Base-by-base conservation (phyloP, 257 asterid genomes). In the Orobanche coerulescens region DNA sequence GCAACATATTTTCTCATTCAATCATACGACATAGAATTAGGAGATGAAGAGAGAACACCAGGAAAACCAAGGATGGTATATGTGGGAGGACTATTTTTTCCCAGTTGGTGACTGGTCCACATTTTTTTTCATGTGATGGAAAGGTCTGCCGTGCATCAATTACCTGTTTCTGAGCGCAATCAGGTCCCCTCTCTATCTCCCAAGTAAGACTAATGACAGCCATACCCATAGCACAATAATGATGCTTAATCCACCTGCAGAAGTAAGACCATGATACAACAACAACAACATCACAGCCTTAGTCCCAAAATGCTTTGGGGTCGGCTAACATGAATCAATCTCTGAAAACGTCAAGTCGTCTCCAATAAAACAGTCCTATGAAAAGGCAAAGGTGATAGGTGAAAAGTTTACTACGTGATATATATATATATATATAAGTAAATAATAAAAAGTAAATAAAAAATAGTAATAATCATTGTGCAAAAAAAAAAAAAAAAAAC, bases 151-250 rank as follows among this genome's bases (percentile, higher is more conserved):
- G 42, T 51, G 53, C 58, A 60, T 54, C 58, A 36, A 36, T 0
- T 47, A 79, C 96, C 95, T 93, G 99, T 71, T 89, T 89, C 84
- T 79, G 94, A 66, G 95, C 74, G 73, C 99, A 89, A 61, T 73
- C 78, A 22, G 96, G 94, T 65, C 82, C 97, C 73, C 84, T 77
- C 83, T 77, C 94, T 61, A 79, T 80, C 78, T 84, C 99, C 99
- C 99, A 93, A 53, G 97, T 93, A 57, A 93, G 97, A 80, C 99
- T 89, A 64, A 93, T 83, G 65, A 89, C 86, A 70, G 97, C 99
- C 97, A 93, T 93, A 34, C 76, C 89, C 92, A 80, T 89, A 51
- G 96, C 96, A 70, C 68, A 86, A 64, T 93, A 93, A 65, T 93
- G 99, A 73, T 93, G 99, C 30, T 76, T 77, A 67, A 93, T 86